Conservation (phyloP, 148 eudicot genomes). For the Simmondsia chinensis region DNA sequence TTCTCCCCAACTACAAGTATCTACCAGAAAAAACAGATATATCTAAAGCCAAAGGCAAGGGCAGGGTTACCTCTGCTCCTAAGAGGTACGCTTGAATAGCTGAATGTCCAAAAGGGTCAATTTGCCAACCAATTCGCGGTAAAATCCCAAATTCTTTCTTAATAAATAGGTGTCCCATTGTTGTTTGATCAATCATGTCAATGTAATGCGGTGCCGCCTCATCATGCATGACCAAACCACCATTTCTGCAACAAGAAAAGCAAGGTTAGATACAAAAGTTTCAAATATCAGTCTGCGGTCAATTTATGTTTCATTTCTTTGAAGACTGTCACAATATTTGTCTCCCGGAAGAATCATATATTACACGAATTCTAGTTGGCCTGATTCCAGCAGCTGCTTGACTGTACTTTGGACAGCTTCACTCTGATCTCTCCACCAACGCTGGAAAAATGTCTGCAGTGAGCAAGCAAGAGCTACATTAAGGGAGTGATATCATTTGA, state of each 20-base stretch:
- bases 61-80: conserved; percentile 74
- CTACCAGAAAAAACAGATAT: no score
- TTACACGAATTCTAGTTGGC: conserved; percentile 92
- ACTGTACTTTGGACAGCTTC: conserved; percentile 38
- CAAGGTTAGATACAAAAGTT: background rate
- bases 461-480: background rate
- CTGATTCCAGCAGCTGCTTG: conserved; percentile 54
- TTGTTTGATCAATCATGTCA: conserved; percentile 99
- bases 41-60: background rate
- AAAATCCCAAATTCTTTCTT: conserved; percentile 74
- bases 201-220: conserved; percentile 94
- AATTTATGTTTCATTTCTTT: no score
- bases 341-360: background rate
- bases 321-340: background rate
- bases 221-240: conserved; percentile 96
- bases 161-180: conserved; percentile 71
- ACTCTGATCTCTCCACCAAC: conserved; percentile 93
- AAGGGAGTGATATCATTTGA: no score
- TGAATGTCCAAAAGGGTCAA: conserved; percentile 99
- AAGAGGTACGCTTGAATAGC: conserved; percentile 96
- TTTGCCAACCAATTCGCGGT: conserved; percentile 99
- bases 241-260: conserved; percentile 48
- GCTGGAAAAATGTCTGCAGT: conserved; percentile 84
- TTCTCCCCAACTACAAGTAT: no score
- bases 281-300: no score